Conservation (phyloP, 805 yeast genomes). For the Yarrowia sp. region DNA sequence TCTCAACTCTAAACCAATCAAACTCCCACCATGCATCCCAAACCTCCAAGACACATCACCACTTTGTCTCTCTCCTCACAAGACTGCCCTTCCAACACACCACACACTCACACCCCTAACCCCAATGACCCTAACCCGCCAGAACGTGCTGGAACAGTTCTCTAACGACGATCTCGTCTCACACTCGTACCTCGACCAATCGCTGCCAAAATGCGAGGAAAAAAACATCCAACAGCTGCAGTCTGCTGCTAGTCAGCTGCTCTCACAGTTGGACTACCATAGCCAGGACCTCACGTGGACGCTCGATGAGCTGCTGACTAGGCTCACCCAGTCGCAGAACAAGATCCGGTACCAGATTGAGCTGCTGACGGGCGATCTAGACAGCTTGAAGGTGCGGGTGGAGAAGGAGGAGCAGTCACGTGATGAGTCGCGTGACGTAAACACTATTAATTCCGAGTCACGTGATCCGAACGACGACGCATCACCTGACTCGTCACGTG, state of each 20-base stretch:
- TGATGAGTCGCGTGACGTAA: neutral
- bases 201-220: conserved; percentile 36
- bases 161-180: conserved; percentile 45
- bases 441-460: too few species aligned
- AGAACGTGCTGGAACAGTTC: conserved; percentile 44
- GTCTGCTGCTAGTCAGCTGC: conserved; percentile 46
- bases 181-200: conserved; percentile 32
- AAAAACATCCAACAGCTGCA: conserved; percentile 45
- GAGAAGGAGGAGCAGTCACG: conserved; percentile 16
- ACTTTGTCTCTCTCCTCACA: too few species aligned
- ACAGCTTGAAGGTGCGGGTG: conserved; percentile 43
- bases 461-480: neutral
- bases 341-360: conserved; percentile 50
- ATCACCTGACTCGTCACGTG: neutral
- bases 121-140: conserved; percentile 26
- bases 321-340: conserved; percentile 45
- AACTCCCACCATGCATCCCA: neutral
- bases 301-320: conserved; percentile 45
- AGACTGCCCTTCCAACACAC: neutral
- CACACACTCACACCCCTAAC: neutral
- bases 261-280: conserved; percentile 48
- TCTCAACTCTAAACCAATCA: neutral
- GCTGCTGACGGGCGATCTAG: conserved; percentile 48
- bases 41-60: too few species aligned
- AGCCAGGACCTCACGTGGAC: conserved; percentile 47